Evolutionary conservation across 2,329 filamentous ascomycete species (phyloP).

Genomic region (Dothiorella sarmentorum): DNA sequence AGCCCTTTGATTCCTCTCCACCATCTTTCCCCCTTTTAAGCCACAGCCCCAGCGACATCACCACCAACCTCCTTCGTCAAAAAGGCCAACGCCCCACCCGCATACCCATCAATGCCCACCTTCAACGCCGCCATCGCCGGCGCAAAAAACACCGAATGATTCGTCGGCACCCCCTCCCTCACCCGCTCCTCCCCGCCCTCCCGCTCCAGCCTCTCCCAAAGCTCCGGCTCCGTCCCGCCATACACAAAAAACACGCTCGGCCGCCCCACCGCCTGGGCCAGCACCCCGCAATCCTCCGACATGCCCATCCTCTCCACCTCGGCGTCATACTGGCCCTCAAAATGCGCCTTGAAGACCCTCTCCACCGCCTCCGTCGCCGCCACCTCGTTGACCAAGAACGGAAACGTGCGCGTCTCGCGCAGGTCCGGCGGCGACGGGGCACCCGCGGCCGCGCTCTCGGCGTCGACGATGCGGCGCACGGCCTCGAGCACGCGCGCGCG

Average conservation of each 20-base stretch:
- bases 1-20: too few species aligned
- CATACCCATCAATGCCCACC: constrained; percentile 50
- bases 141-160: constrained; percentile 59
- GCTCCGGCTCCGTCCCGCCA: constrained; percentile 50
- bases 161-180: constrained; percentile 52
- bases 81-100: constrained; percentile 50
- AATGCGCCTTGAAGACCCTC: constrained; percentile 46
- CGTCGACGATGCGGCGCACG: constrained; percentile 53
- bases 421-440: constrained; percentile 44
- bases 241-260: constrained; percentile 57
- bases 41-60: neutral
- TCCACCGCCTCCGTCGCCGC: constrained; percentile 42
- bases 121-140: constrained; percentile 57
- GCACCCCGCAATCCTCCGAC: constrained; percentile 58
- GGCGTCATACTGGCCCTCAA: constrained; percentile 38
- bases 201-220: constrained; percentile 49
- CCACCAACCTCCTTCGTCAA: constrained; percentile 27
- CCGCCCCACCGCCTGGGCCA: constrained; percentile 49
- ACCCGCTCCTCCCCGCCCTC: constrained; percentile 39
- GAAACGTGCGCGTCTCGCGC: constrained; percentile 41
- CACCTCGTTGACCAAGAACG: constrained; percentile 53
- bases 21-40: neutral
- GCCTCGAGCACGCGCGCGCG: constrained; percentile 47
- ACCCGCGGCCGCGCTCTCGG: constrained; percentile 52
- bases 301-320: constrained; percentile 44